Conservation (phyloP, 129 eudicot genomes). For the Lactuca sativa region DNA sequence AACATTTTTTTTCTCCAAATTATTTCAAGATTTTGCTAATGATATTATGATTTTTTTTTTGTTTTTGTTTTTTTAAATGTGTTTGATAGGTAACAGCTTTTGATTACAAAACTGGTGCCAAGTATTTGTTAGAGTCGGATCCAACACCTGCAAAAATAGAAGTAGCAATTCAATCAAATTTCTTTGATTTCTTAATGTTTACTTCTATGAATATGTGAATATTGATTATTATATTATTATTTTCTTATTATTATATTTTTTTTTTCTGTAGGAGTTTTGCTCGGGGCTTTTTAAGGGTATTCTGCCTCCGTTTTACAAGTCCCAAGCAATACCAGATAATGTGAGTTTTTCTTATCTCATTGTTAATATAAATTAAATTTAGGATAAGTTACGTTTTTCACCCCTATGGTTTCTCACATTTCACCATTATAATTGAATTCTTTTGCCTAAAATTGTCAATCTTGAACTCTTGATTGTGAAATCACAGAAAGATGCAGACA, state of each 20-base stretch:
- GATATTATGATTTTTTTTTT: constrained; percentile 4
- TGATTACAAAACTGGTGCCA: constrained; percentile 74
- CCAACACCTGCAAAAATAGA: constrained; percentile 58
- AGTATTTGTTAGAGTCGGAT: constrained; percentile 75
- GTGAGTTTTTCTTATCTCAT: constrained; percentile 46
- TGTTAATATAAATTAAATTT: background rate
- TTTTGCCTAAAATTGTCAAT: background rate
- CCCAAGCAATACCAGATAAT: constrained; percentile 84
- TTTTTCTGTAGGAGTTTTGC: constrained; percentile 64
- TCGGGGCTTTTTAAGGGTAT: constrained; percentile 55
- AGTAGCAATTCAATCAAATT: constrained; percentile 33
- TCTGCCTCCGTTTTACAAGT: constrained; percentile 59
- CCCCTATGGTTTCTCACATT: background rate
- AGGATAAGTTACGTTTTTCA: background rate
- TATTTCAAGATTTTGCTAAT: background rate
- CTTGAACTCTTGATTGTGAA: constrained; percentile 2
- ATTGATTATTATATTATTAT: background rate
- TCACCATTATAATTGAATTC: background rate
- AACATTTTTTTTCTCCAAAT: background rate
- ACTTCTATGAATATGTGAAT: constrained; percentile 17
- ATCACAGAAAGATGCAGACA: constrained; percentile 60
- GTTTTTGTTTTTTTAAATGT: background rate
- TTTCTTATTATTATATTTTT: constrained; percentile 4
- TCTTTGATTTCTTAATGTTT: constrained; percentile 22
- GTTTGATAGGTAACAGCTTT: constrained; percentile 68